A percentile compares a stretch with the other conserved stretches of the same genome.
These are phyloP conservation scores for Komagataella populi DNA, from an alignment of 805 yeast genomes.

Conservation along the genomic window DNA sequence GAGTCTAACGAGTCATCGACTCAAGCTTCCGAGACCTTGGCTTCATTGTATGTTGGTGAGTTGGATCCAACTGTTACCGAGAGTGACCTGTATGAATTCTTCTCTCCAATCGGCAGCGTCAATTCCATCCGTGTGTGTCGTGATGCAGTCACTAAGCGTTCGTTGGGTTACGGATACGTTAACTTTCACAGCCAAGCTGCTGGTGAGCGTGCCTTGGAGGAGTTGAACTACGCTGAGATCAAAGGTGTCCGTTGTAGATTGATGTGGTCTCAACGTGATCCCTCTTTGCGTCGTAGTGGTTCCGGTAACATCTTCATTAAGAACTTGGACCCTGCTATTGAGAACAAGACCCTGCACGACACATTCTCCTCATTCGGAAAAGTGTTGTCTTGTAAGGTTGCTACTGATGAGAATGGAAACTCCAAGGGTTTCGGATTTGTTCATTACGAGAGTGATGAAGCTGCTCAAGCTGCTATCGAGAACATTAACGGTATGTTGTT, in stretches of 20 bases:
- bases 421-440: slow-evolving; percentile 97
- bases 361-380: slow-evolving; percentile 95
- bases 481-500: slow-evolving; percentile 96
- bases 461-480: slow-evolving; percentile 91
- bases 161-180: slow-evolving; percentile 96
- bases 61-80: slow-evolving; percentile 86
- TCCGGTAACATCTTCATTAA: slow-evolving; percentile 95
- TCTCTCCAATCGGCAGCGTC: slow-evolving; percentile 90
- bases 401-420: slow-evolving; percentile 81
- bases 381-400: slow-evolving; percentile 93
- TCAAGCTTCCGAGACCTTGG: slow-evolving; percentile 43
- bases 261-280: slow-evolving; percentile 99
- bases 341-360: slow-evolving; percentile 97
- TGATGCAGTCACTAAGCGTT: slow-evolving; percentile 92
- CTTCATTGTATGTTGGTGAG: slow-evolving; percentile 96
- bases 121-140: slow-evolving; percentile 97
- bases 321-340: slow-evolving; percentile 96
- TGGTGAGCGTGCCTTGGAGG: slow-evolving; percentile 89
- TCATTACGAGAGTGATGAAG: slow-evolving; percentile 86
- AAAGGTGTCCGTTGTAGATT: slow-evolving; percentile 97
- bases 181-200: slow-evolving; percentile 84
- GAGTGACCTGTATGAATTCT: slow-evolving; percentile 87
- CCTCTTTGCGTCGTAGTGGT: slow-evolving; percentile 87
- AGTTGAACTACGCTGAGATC: slow-evolving; percentile 85
- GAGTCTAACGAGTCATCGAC: slow-evolving; percentile 21